Percentiles rank a stretch among this genome's conserved stretches.
Evolutionary conservation across 1,284 basidiomycete species (phyloP).

Genomic region (Ceraceosorus guamensis): DNA sequence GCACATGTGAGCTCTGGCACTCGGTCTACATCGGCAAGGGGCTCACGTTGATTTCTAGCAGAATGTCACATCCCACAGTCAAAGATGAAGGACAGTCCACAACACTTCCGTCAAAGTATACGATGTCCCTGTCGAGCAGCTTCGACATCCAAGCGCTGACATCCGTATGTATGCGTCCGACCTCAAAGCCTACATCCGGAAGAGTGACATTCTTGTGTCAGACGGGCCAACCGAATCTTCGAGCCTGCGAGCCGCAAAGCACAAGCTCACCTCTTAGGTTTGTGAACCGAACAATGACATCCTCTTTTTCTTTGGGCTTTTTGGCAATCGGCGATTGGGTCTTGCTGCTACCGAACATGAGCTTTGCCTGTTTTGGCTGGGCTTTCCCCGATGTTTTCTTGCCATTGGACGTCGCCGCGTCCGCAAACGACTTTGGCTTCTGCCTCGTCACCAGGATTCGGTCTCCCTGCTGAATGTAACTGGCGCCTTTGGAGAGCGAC

Average conservation of each 20-base stretch:
- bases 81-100: slow-evolving; percentile 37
- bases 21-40: not conserved
- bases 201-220: too few relatives aligned
- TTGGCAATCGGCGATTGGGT: slow-evolving; percentile 7
- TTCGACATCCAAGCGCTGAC: slow-evolving; percentile 43
- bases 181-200: slow-evolving; percentile 28
- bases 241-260: too few relatives aligned
- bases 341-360: slow-evolving; percentile 19
- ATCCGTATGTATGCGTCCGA: slow-evolving; percentile 37
- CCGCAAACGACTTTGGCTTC: slow-evolving; percentile 16
- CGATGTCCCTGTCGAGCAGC: slow-evolving; percentile 35
- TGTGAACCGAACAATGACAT: slow-evolving; percentile 44
- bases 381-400: slow-evolving; percentile 7
- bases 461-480: slow-evolving; percentile 37
- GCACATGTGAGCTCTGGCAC: not conserved
- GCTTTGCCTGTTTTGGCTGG: slow-evolving; percentile 31
- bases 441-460: slow-evolving; percentile 32
- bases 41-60: slow-evolving; percentile 34
- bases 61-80: slow-evolving; percentile 38
- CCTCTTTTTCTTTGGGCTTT: slow-evolving; percentile 29
- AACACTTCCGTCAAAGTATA: slow-evolving; percentile 36
- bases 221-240: too few relatives aligned
- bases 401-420: slow-evolving; percentile 2
- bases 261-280: slow-evolving; percentile 27
- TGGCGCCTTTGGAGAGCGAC: slow-evolving; percentile 39